Percentiles rank a stretch among this genome's conserved stretches.
Evolutionary conservation across 352 stramenopile species (phyloP).

Genomic region (Globisporangium lucens): DNA sequence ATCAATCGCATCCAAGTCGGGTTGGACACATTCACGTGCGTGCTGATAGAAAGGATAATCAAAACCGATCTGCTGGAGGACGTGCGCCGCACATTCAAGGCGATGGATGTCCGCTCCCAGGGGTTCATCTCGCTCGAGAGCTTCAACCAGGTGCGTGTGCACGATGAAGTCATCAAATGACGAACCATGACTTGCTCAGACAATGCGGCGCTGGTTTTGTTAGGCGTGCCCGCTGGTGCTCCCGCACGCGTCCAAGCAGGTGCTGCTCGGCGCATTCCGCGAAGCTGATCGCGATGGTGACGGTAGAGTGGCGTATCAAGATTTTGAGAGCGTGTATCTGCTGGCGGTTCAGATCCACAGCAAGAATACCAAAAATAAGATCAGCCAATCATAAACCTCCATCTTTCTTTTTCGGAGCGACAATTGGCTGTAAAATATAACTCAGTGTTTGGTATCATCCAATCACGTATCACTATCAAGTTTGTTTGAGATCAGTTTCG

Average conservation of each 20-base stretch:
- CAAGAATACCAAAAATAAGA: neutral
- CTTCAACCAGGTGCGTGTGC: constrained; percentile 34
- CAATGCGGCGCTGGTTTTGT: neutral
- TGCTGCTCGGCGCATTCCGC: constrained; percentile 34
- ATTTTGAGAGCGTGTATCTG: constrained; percentile 18
- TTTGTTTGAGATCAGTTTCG: neutral
- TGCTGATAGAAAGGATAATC: constrained; percentile 32
- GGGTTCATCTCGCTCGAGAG: constrained; percentile 63
- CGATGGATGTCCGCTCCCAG: constrained; percentile 49
- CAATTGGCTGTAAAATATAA: neutral
- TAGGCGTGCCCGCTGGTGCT: constrained; percentile 37
- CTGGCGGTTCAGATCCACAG: neutral
- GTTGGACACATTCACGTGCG: constrained; percentile 23
- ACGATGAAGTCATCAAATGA: too few species aligned
- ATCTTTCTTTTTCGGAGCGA: neutral
- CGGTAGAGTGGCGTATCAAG: constrained; percentile 22
- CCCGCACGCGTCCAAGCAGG: constrained; percentile 35
- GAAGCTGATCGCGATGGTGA: constrained; percentile 61
- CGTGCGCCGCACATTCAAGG: constrained; percentile 60
- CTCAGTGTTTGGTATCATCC: neutral
- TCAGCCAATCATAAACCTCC: neutral
- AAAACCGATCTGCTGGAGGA: constrained; percentile 54
- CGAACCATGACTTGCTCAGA: neutral
- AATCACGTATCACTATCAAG: neutral
- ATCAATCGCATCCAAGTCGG: constrained; percentile 24